Conservation (phyloP, 2,329 filamentous ascomycete genomes). For the Aspergillus thermomutatus region DNA sequence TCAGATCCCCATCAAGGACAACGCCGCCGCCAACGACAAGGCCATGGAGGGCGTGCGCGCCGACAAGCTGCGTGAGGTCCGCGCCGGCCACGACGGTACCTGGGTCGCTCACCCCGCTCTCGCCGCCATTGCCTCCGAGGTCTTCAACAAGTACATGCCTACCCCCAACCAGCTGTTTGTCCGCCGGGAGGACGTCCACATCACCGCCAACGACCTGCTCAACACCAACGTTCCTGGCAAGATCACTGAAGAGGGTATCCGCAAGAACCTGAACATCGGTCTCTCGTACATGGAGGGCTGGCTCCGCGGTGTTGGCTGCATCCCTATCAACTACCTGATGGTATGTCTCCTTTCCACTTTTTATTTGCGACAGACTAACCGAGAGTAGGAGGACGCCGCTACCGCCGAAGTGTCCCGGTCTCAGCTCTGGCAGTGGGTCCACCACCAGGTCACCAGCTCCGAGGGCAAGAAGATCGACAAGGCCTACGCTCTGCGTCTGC, state of each 20-base stretch:
- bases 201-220: constrained; percentile 83
- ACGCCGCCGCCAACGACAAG: constrained; percentile 83
- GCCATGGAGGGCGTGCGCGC: constrained; percentile 91
- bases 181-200: constrained; percentile 81
- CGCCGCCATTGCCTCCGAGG: constrained; percentile 78
- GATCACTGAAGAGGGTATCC: constrained; percentile 90
- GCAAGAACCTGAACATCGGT: constrained; percentile 96
- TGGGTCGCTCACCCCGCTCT: constrained; percentile 97
- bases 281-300: constrained; percentile 98
- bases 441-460: constrained; percentile 67
- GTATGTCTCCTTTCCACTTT: constrained; percentile 33
- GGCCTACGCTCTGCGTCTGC: constrained; percentile 78
- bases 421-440: constrained; percentile 96
- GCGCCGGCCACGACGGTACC: constrained; percentile 91
- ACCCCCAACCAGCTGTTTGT: constrained; percentile 94
- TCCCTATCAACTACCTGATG: constrained; percentile 98
- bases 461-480: constrained; percentile 94
- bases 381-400: constrained; percentile 73
- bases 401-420: constrained; percentile 93
- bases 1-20: constrained; percentile 97
- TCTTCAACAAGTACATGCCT: constrained; percentile 99
- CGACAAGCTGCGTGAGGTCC: constrained; percentile 94
- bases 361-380: constrained; percentile 3
- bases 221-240: constrained; percentile 97
- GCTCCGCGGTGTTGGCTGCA: constrained; percentile 90